phyloP scores from a whole-genome alignment of 2,329 filamentous ascomycete species.

The Apiospora saccharicola region DNA sequence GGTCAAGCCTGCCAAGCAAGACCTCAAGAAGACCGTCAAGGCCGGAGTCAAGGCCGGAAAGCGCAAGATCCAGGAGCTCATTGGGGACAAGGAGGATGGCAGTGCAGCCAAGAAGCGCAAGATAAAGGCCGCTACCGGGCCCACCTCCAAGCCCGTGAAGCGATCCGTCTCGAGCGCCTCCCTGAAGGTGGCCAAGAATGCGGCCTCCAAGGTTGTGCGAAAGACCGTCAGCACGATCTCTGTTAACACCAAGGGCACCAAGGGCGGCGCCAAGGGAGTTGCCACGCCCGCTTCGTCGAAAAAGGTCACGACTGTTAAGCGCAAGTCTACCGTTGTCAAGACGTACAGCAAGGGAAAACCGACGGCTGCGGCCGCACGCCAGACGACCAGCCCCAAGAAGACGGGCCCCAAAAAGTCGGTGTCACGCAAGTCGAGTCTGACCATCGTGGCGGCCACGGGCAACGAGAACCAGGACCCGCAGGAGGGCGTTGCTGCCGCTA shows the following conservation, averaged over 20 bases:
- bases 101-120: constrained; percentile 54
- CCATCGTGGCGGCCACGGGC: constrained; percentile 35
- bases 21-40: constrained; percentile 42
- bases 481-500: constrained; percentile 25
- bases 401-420: constrained; percentile 31
- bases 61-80: constrained; percentile 62
- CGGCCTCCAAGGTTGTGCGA: constrained; percentile 42
- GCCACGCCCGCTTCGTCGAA: constrained; percentile 30
- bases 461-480: constrained; percentile 25
- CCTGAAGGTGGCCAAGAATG: constrained; percentile 44
- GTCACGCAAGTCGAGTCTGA: constrained; percentile 34
- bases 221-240: constrained; percentile 51
- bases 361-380: neutral
- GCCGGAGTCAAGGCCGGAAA: constrained; percentile 57
- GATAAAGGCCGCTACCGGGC: constrained; percentile 48
- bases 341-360: constrained; percentile 39
- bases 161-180: constrained; percentile 15
- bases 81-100: constrained; percentile 49
- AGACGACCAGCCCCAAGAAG: neutral
- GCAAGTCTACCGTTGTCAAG: constrained; percentile 39
- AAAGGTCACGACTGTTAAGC: constrained; percentile 36
- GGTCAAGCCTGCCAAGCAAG: constrained; percentile 57
- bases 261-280: constrained; percentile 37
- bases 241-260: constrained; percentile 39
- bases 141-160: constrained; percentile 43